These are phyloP conservation scores for Penicillium sp. DNA, from an alignment of 2,329 filamentous ascomycete genomes.

Conservation along the genomic window DNA sequence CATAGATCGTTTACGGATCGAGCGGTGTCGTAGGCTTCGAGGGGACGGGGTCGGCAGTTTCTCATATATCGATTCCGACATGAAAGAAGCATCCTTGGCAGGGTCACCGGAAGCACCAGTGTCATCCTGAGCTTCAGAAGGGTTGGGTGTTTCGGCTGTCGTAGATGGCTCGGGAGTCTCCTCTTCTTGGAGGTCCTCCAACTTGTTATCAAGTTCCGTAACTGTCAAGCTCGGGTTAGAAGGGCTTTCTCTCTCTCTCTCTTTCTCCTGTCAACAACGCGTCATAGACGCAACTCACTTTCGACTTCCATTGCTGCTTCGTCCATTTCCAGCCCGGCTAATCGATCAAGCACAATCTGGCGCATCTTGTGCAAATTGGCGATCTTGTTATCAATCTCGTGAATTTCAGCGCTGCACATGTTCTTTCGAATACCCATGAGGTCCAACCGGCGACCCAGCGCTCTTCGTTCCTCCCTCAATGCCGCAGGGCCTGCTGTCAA, in stretches of 20 bases:
- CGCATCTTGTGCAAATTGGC: slow-evolving; percentile 92
- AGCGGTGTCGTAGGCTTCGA: slow-evolving; percentile 57
- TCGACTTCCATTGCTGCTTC: slow-evolving; percentile 90
- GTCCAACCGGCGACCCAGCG: slow-evolving; percentile 83
- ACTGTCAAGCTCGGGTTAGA: slow-evolving; percentile 45
- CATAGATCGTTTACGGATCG: slow-evolving; percentile 71
- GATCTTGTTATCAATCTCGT: slow-evolving; percentile 96
- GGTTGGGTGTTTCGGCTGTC: slow-evolving; percentile 43
- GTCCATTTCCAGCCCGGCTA: slow-evolving; percentile 87
- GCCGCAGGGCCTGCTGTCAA: slow-evolving; percentile 70
- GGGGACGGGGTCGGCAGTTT: slow-evolving; percentile 77
- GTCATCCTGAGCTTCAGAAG: slow-evolving; percentile 50
- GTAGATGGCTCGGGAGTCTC: slow-evolving; percentile 45
- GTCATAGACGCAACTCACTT: slow-evolving; percentile 58
- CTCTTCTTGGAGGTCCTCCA: slow-evolving; percentile 66
- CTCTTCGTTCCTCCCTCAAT: slow-evolving; percentile 79
- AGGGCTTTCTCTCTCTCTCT: not conserved
- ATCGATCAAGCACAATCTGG: slow-evolving; percentile 83
- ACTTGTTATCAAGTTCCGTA: slow-evolving; percentile 64
- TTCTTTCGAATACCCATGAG: slow-evolving; percentile 93
- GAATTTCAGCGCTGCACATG: slow-evolving; percentile 95
- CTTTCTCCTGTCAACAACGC: slow-evolving; percentile 9
- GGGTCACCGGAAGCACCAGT: slow-evolving; percentile 61
- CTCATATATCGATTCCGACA: slow-evolving; percentile 97
- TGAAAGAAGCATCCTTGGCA: slow-evolving; percentile 70